Evolutionary conservation across 2,329 filamentous ascomycete species (phyloP), one percentile per base, ranked within the genome.

Genomic region (Sphaerulina populicola): DNA sequence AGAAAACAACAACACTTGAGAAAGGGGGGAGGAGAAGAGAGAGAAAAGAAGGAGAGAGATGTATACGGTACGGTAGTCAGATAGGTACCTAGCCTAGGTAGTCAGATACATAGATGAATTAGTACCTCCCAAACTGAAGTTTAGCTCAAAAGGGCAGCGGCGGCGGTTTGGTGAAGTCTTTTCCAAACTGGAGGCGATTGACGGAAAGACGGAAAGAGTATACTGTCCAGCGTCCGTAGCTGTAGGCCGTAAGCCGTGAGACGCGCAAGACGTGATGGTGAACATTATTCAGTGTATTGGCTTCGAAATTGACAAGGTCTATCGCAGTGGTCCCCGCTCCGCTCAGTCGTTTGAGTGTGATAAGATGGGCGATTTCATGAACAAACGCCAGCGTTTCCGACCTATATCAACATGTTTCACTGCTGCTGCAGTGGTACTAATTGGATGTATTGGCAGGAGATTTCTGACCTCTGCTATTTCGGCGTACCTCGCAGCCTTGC

Each of bases 171-270:
- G n/a, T n/a, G n/a, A n/a, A n/a, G n/a, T n/a, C n/a, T n/a, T n/a
- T n/a, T n/a, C n/a, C n/a, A n/a, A n/a, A n/a, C n/a, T n/a, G n/a
- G n/a, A 51, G 18, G 12, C 54, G 18, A 61, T 62, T 18, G 46
- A 37, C 53, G 14, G 54, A 54, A 29, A 51, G 52, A 45, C 46
- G 58, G 37, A 60, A 57, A 52, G 52, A 56, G 45, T 52, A 53
- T 52, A 53, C 30, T 54, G 47, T 30, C 57, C 62, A 6, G 44
- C 49, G n/a, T 55, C 56, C 6, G 58, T 66, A 11, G 63, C 58
- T 12, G 47, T 58, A 8, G 63, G 63, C 8, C 51, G 59, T 35
- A 64, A 65, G 58, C 21, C 36, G 9, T 41, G 23, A 27, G 29
- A 1, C 30, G 31, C 6, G 12, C 30, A 35, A 11, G 31, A 4